These are phyloP conservation scores for Daedaleopsis nitida DNA, from an alignment of 768 basidiomycete species.

Conservation along the genomic window DNA sequence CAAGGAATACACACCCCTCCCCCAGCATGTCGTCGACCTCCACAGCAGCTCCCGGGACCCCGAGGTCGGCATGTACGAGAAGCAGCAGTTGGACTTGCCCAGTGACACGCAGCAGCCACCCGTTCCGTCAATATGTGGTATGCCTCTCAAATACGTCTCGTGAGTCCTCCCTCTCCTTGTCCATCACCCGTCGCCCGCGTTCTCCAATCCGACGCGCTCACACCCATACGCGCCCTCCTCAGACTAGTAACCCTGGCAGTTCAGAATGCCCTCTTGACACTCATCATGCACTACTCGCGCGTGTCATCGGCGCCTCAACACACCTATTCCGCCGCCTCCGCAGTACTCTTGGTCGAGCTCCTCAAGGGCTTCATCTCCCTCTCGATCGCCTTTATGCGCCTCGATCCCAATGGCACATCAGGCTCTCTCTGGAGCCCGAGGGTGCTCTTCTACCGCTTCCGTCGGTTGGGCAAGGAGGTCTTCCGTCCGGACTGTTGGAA, in stretches of 20 bases:
- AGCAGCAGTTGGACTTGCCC: slow-evolving; percentile 43
- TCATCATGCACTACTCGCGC: slow-evolving; percentile 97
- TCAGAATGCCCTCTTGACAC: slow-evolving; percentile 87
- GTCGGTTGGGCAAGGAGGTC: slow-evolving; percentile 64
- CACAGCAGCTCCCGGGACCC: slow-evolving; percentile 21
- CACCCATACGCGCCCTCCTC: slow-evolving; percentile 1
- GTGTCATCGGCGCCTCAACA: slow-evolving; percentile 73
- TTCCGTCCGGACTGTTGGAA: slow-evolving; percentile 97
- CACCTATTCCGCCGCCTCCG: slow-evolving; percentile 90
- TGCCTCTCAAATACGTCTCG: slow-evolving; percentile 75
- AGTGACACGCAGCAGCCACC: slow-evolving; percentile 35
- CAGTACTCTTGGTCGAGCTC: slow-evolving; percentile 92
- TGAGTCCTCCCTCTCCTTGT: slow-evolving; percentile 22
- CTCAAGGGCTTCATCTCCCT: slow-evolving; percentile 90
- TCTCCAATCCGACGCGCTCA: neutral
- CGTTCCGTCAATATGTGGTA: slow-evolving; percentile 61
- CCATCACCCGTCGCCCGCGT: slow-evolving; percentile 6
- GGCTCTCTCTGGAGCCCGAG: slow-evolving; percentile 39
- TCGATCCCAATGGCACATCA: slow-evolving; percentile 40
- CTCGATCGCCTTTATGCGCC: slow-evolving; percentile 73
- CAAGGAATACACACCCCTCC: slow-evolving; percentile 23
- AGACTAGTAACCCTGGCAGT: slow-evolving; percentile 85
- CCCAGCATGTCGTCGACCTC: slow-evolving; percentile 24
- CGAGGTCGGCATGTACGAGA: slow-evolving; percentile 25
- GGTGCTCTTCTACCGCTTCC: slow-evolving; percentile 47